A percentile compares a stretch with the other conserved stretches of the same genome.
Conservation (phyloP, 345 rosid genomes). For the Sonneratia caseolaris region DNA sequence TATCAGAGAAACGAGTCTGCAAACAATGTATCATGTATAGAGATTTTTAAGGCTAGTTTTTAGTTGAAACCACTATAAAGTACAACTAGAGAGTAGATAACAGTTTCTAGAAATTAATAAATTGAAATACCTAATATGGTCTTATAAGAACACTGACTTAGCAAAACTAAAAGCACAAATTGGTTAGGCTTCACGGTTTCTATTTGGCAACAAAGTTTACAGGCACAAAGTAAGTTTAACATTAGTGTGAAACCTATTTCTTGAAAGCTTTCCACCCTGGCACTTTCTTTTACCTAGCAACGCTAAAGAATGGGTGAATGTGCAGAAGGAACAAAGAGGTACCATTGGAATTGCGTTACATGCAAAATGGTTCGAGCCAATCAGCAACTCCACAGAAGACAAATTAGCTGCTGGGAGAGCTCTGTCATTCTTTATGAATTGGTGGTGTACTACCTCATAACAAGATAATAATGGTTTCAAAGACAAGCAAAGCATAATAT, state of each 20-base stretch:
- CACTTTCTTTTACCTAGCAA: not conserved
- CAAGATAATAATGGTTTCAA: not conserved
- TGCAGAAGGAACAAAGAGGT: slow-evolving; percentile 47
- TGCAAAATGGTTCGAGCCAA: slow-evolving; percentile 49
- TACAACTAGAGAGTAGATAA: not conserved
- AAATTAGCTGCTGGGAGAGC: slow-evolving; percentile 52
- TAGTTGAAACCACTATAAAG: not conserved
- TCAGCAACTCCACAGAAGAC: slow-evolving; percentile 41
- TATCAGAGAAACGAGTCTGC: not conserved
- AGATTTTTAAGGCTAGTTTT: not conserved
- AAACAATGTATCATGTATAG: not conserved
- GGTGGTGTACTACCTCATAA: slow-evolving; percentile 21
- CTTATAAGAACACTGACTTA: no score
- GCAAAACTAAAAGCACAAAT: not conserved
- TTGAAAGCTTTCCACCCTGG: not conserved
- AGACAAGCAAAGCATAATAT: not conserved
- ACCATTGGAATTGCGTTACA: slow-evolving; percentile 52
- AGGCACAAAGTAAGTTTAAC: not conserved
- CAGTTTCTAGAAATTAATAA: no score
- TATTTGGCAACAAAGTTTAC: no score
- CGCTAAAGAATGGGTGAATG: not conserved
- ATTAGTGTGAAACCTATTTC: not conserved
- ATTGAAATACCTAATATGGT: no score
- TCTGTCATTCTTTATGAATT: slow-evolving; percentile 43
- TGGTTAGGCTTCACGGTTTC: not conserved